Base-by-base conservation (phyloP, 495 filamentous ascomycete genomes). In the Penicillium cataractarum region DNA sequence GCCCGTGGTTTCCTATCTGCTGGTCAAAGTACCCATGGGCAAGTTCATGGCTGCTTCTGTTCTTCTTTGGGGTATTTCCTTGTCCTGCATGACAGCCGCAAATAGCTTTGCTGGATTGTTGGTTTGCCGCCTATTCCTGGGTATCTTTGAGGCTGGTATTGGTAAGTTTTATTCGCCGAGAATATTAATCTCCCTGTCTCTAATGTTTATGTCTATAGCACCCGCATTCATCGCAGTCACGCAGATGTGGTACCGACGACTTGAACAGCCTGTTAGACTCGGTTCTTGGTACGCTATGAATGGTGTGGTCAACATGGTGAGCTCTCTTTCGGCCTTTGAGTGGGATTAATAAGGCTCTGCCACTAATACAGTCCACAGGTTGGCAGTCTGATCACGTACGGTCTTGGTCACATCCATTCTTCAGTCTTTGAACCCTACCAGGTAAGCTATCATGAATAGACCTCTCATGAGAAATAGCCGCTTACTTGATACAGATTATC, bases 231-330 rank as follows among this genome's bases (percentile, higher is more conserved):
- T 87, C 54, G 84, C 85, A 2, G 77, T 87, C 6, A 84, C 84
- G 1, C 83, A 86, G 64, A 86, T 87, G 84, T 88, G 86, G 86
- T 88, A 84, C 67, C 74, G 83, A 58, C 78, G 86, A 39, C 70
- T 76, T 17, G 86, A 88, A 63, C 86, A 88, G 71, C 86, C 86
- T 2, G 75, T 85, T 29, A 70, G 84, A 32, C 80, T 82, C 37
- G 81, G 83, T 29, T 79, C 81, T 15, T 88, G 86, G 86, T 87
- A 88, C 69, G 80, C 82, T 4, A 86, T 86, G 83, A 84, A 84
- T 61, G 81, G 81, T 26, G 74, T 83, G 27, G 80, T 80, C 24
- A 80, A 83, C 56, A 83, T 83, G 81, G 80, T 82, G 17, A 66
- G 75, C 21, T n/a, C n/a, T 22, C 19, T 37, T 21, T n/a, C n/a